Evolutionary conservation across 2,329 filamentous ascomycete species (phyloP).

Genomic region (Penicillium psychrosexuale): DNA sequence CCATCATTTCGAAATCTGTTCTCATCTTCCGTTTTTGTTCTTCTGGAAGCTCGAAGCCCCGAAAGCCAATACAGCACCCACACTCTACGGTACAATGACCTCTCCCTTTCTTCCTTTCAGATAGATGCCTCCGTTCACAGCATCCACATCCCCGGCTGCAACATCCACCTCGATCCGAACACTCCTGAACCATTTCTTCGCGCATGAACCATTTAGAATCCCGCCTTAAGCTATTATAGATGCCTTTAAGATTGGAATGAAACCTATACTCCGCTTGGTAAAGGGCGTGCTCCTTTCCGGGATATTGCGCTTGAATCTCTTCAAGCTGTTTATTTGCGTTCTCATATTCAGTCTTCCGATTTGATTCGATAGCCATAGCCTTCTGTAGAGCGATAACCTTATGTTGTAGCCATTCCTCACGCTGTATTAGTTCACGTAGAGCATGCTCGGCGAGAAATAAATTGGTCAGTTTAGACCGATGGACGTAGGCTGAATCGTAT

Average conservation of each 20-base stretch:
- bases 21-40: background rate
- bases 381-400: background rate
- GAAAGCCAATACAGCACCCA: slow-evolving; percentile 5
- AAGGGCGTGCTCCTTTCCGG: background rate
- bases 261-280: background rate
- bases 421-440: background rate
- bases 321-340: background rate
- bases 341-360: background rate
- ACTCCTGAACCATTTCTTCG: slow-evolving; percentile 8
- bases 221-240: slow-evolving; percentile 5
- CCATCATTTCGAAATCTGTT: background rate
- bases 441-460: background rate
- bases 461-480: background rate
- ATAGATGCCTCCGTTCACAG: slow-evolving; percentile 1
- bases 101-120: background rate
- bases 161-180: slow-evolving; percentile 8
- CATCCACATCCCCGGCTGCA: slow-evolving; percentile 13
- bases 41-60: slow-evolving; percentile 1
- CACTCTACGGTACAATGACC: slow-evolving; percentile 14
- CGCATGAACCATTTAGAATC: slow-evolving; percentile 10
- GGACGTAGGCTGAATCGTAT: background rate
- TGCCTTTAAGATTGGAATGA: too few relatives aligned
- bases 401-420: background rate
- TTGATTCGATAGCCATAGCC: background rate
- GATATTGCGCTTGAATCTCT: background rate